Evolutionary conservation across 495 filamentous ascomycete species (phyloP).

Genomic region (Aspergillus carlsbadensis): DNA sequence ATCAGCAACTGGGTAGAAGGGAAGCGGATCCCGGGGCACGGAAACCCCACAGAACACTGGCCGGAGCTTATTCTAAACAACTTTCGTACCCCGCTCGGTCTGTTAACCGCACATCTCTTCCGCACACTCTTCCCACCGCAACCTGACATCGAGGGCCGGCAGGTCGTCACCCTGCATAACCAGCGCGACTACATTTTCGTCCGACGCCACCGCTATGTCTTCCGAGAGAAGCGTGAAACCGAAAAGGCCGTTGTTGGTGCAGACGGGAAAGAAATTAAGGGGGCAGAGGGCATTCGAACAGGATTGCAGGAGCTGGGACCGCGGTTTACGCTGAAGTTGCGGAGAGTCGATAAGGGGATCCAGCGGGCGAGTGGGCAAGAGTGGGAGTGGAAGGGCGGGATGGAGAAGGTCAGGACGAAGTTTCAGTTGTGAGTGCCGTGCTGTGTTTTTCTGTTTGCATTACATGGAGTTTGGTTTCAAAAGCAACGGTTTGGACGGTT

Average conservation of each 20-base stretch:
- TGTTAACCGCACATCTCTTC: conserved; percentile 86
- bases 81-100: conserved; percentile 89
- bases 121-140: conserved; percentile 76
- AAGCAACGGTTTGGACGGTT: neutral
- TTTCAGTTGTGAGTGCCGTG: conserved; percentile 69
- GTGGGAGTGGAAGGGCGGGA: conserved; percentile 92
- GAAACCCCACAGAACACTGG: conserved; percentile 82
- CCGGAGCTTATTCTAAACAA: conserved; percentile 95
- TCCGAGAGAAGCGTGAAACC: conserved; percentile 77
- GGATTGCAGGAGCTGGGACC: conserved; percentile 87
- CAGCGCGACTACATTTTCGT: conserved; percentile 97
- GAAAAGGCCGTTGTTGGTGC: conserved; percentile 84
- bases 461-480: conserved; percentile 12
- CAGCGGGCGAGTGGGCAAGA: conserved; percentile 78
- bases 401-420: conserved; percentile 90
- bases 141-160: conserved; percentile 78
- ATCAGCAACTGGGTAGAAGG: conserved; percentile 86
- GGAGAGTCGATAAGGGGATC: conserved; percentile 88
- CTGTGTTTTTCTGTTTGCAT: conserved; percentile 17
- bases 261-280: conserved; percentile 84
- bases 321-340: conserved; percentile 80
- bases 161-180: conserved; percentile 90
- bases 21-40: conserved; percentile 81
- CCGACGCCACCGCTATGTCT: conserved; percentile 84
- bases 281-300: conserved; percentile 76